Evolutionary conservation across 495 filamentous ascomycete species (phyloP).

Genomic region (Penicillium paxilli): DNA sequence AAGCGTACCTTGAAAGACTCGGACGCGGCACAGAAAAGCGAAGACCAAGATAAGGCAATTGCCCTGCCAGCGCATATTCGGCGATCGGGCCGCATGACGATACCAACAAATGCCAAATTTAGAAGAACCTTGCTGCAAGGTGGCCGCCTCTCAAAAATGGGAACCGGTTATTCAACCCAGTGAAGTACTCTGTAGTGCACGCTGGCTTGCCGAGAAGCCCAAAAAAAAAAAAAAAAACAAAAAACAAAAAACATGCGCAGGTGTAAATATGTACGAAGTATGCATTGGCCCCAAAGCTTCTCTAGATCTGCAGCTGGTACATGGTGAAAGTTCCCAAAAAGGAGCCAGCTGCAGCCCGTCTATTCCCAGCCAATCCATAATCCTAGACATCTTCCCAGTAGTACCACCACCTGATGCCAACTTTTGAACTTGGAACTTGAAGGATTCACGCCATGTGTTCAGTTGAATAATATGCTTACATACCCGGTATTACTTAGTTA

Average conservation of each 20-base stretch:
- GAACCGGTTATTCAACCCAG: not conserved
- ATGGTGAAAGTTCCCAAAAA: conserved; percentile 4
- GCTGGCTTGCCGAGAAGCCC: conserved; percentile 10
- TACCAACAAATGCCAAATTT: not conserved
- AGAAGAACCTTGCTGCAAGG: not conserved
- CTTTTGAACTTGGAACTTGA: too few relatives aligned
- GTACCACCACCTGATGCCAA: too few relatives aligned
- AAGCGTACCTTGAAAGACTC: too few relatives aligned
- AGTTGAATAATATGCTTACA: too few relatives aligned
- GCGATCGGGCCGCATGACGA: not conserved
- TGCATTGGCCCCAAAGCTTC: conserved; percentile 16
- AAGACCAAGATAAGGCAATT: not conserved
- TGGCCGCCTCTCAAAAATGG: conserved; percentile 3
- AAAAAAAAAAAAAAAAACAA: too few relatives aligned
- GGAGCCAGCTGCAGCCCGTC: conserved; percentile 9
- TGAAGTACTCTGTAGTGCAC: not conserved
- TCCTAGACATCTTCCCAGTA: not conserved
- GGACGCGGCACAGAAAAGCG: not conserved
- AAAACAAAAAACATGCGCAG: conserved; percentile 7
- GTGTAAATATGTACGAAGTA: too few relatives aligned
- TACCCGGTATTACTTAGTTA: too few relatives aligned
- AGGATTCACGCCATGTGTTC: too few relatives aligned
- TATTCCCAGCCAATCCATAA: not conserved
- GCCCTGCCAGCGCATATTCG: not conserved
- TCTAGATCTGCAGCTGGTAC: conserved; percentile 1